Conservation (phyloP, 331 rosid species). For the Acacia pycnantha region DNA sequence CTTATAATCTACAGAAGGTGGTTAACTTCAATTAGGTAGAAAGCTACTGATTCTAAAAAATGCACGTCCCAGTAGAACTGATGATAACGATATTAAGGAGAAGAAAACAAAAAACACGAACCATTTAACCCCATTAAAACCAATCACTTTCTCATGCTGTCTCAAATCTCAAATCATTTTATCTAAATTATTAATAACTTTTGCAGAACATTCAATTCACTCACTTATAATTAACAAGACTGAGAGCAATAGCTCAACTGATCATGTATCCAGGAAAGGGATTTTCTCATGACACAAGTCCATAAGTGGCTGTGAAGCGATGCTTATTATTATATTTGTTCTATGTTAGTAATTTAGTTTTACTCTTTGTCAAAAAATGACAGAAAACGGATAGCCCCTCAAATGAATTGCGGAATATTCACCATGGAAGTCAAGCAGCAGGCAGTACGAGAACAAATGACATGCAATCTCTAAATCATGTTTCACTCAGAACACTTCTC, state of each 20-base stretch:
- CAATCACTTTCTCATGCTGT: constrained; percentile 1
- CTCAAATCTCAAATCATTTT: background rate
- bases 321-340: background rate
- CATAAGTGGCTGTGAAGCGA: constrained; percentile 3
- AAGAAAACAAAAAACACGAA: background rate
- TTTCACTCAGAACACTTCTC: background rate
- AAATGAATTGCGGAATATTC: background rate
- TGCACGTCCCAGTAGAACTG: background rate
- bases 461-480: background rate
- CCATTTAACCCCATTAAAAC: constrained; percentile 7
- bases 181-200: background rate
- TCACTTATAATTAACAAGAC: background rate
- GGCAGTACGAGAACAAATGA: background rate
- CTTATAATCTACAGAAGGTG: constrained; percentile 61
- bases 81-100: background rate
- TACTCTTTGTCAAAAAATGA: background rate
- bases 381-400: background rate
- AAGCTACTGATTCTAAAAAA: background rate
- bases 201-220: constrained; percentile 12
- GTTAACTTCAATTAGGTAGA: constrained; percentile 15
- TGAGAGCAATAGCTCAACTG: background rate
- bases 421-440: background rate
- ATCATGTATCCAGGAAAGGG: background rate
- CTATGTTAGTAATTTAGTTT: background rate
- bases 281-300: background rate